phyloP scores from a whole-genome alignment of 176 grass and related monocot species.

The Oryza rufipogon region DNA sequence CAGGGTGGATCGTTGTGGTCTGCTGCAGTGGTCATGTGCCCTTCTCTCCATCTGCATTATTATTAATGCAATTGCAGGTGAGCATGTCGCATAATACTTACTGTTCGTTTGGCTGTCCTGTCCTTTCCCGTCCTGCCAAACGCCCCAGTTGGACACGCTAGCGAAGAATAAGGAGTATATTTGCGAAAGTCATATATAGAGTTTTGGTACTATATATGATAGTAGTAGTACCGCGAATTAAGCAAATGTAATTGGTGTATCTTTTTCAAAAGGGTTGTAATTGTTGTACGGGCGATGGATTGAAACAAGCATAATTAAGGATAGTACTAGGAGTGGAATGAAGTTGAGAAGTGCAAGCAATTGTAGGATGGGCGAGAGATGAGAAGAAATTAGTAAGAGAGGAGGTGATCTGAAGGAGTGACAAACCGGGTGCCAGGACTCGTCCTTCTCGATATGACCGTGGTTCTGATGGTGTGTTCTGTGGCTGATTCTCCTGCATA shows the following conservation, averaged over 20 bases:
- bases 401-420: neutral
- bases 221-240: too few relatives aligned
- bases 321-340: neutral
- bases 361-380: too few relatives aligned
- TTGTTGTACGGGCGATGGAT: neutral
- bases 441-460: slow-evolving; percentile 81
- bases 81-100: neutral
- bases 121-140: neutral
- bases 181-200: neutral
- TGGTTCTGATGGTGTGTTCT: slow-evolving; percentile 94
- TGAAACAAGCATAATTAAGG: neutral
- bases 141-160: neutral
- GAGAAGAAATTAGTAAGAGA: neutral
- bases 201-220: neutral
- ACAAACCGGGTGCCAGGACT: slow-evolving; percentile 92
- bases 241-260: neutral
- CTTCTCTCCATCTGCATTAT: too few relatives aligned
- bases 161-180: neutral
- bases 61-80: neutral
- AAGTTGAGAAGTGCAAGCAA: too few relatives aligned
- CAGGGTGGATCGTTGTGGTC: neutral
- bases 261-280: neutral
- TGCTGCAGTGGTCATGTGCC: neutral
- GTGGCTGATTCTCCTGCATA: slow-evolving; percentile 91
- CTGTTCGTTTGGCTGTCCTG: neutral